These are phyloP conservation scores for Alternaria viburni DNA, from an alignment of 2,329 filamentous ascomycete genomes.

Conservation along the genomic window DNA sequence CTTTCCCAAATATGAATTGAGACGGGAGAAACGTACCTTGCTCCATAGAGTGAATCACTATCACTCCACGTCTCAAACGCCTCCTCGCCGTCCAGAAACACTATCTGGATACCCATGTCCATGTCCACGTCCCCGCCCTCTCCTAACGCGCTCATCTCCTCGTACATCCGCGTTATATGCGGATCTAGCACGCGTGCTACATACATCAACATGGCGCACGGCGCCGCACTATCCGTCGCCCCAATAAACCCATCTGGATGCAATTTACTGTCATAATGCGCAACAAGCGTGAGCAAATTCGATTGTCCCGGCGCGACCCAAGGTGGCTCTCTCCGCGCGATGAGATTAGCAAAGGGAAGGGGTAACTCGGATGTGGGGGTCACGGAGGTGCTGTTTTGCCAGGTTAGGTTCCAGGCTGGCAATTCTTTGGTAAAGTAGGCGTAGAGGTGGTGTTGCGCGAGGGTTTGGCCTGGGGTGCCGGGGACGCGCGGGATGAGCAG, in stretches of 20 bases:
- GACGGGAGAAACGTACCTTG: constrained; percentile 61
- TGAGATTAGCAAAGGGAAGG: constrained; percentile 85
- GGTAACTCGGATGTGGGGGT: constrained; percentile 77
- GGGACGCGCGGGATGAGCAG: constrained; percentile 89
- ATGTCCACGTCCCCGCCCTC: constrained; percentile 69
- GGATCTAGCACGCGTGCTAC: constrained; percentile 79
- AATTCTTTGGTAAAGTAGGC: constrained; percentile 78
- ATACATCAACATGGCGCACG: constrained; percentile 93
- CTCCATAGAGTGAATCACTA: constrained; percentile 85
- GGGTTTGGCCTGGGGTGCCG: constrained; percentile 76
- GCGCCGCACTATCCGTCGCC: constrained; percentile 90
- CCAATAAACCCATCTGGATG: constrained; percentile 86
- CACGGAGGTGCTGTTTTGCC: constrained; percentile 87
- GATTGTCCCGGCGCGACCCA: constrained; percentile 78
- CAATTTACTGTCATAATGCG: constrained; percentile 90
- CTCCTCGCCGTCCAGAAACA: constrained; percentile 93
- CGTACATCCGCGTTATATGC: constrained; percentile 83
- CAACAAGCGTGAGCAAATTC: constrained; percentile 81
- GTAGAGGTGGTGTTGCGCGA: constrained; percentile 80
- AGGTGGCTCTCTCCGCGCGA: constrained; percentile 86
- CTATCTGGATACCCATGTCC: constrained; percentile 82
- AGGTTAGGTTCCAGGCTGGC: constrained; percentile 78
- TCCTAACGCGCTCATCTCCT: constrained; percentile 64
- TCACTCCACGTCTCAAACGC: constrained; percentile 83
- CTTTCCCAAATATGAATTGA: background rate